Percentiles rank a stretch among this genome's conserved stretches.
Conservation (phyloP, 164 flowering plant species). For the Saururus chinensis region DNA sequence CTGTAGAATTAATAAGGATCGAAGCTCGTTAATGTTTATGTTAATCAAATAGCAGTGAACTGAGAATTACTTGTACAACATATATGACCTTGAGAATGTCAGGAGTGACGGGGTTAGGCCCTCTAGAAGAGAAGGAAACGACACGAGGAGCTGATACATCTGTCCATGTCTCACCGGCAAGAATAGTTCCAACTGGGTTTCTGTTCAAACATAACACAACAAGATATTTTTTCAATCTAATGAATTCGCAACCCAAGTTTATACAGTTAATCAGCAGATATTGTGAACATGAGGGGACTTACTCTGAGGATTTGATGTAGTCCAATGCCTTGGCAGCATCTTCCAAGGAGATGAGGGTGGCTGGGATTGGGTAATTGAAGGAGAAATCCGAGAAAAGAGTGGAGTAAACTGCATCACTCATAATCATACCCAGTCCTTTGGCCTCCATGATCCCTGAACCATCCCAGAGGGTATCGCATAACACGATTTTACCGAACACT, state of each 20-base stretch:
- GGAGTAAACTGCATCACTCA: constrained; percentile 4
- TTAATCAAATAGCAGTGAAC: too few species aligned
- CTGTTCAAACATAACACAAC: constrained; percentile 7
- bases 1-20: constrained; percentile 10
- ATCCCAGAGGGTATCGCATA: constrained; percentile 20
- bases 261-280: too few species aligned
- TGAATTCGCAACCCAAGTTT: not conserved
- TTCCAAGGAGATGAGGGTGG: constrained; percentile 18
- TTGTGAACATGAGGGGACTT: not conserved
- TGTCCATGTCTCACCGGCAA: constrained; percentile 12
- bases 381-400: constrained; percentile 13
- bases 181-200: constrained; percentile 25
- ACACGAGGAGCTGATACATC: constrained; percentile 24
- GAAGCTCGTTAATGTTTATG: not conserved
- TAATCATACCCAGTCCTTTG: constrained; percentile 26
- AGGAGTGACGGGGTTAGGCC: constrained; percentile 24
- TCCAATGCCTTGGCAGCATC: constrained; percentile 20
- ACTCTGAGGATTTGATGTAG: constrained; percentile 29
- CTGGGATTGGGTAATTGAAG: constrained; percentile 25
- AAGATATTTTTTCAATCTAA: not conserved
- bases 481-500: constrained; percentile 30
- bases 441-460: constrained; percentile 18
- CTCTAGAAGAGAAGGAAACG: constrained; percentile 30
- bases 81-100: constrained; percentile 29
- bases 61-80: too few species aligned